These are phyloP conservation scores for Aspergillus latus DNA, from an alignment of 2,329 filamentous ascomycete species.

Conservation along the genomic window DNA sequence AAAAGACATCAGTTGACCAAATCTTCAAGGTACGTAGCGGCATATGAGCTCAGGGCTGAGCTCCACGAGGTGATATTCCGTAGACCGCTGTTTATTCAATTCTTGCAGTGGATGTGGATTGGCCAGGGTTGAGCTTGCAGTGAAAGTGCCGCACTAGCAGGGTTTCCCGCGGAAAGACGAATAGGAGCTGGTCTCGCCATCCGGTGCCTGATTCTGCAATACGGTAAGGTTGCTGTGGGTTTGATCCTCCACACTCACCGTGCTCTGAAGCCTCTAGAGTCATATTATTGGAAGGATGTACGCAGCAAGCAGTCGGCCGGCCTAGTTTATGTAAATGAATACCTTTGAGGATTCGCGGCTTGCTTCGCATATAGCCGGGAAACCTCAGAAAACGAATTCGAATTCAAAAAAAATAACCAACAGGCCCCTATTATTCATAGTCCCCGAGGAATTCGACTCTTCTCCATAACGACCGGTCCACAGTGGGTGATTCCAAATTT, in stretches of 20 bases:
- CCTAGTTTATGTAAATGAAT: neutral
- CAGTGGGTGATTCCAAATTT: conserved; percentile 9
- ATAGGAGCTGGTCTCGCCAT: conserved; percentile 9
- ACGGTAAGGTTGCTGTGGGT: neutral
- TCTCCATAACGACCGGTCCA: conserved; percentile 8
- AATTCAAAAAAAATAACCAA: neutral
- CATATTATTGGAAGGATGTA: neutral
- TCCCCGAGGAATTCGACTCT: neutral
- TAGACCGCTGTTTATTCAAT: neutral
- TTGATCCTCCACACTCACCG: neutral
- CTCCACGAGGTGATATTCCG: no score
- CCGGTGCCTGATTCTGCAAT: conserved; percentile 6
- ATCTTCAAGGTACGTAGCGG: no score
- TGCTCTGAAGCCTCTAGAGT: neutral
- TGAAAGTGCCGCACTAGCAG: conserved; percentile 8
- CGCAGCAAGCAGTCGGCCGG: neutral
- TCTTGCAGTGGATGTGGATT: neutral
- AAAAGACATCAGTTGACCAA: neutral
- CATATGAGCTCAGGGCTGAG: no score
- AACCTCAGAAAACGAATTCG: neutral
- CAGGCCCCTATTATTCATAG: conserved; percentile 2
- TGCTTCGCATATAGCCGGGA: conserved; percentile 3
- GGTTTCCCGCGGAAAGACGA: conserved; percentile 18
- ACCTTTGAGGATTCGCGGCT: neutral
- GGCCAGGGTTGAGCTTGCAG: neutral